These are phyloP conservation scores for Cystofilobasidium ferigula DNA, from an alignment of 768 basidiomycete species.

Conservation along the genomic window DNA sequence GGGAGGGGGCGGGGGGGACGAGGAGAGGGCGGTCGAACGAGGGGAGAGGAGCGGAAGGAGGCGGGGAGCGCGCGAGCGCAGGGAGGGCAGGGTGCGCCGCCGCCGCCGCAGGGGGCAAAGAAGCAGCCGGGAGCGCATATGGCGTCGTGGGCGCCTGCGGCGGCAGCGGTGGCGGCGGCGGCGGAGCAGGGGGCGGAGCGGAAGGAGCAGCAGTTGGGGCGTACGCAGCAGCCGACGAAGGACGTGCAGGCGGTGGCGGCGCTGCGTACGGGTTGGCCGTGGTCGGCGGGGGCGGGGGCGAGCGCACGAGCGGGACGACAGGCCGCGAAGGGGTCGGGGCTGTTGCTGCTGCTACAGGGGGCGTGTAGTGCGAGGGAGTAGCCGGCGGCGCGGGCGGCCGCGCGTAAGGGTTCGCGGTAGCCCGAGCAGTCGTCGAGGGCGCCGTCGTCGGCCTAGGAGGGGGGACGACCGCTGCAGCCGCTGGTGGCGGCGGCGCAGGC, in stretches of 20 bases:
- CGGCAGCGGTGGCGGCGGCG: not conserved
- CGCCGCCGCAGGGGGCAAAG: not conserved
- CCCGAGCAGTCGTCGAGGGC: not conserved
- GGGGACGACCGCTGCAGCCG: not conserved
- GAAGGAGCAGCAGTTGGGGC: too few species aligned
- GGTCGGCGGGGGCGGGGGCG: too few species aligned
- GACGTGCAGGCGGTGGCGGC: not conserved
- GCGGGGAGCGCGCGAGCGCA: not conserved
- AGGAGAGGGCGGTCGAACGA: not conserved
- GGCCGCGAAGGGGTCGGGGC: slow-evolving; percentile 1
- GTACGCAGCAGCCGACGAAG: not conserved
- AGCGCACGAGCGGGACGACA: too few species aligned
- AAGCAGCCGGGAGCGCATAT: not conserved
- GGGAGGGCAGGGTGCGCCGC: slow-evolving; percentile 1
- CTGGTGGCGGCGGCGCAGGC: slow-evolving; percentile 12
- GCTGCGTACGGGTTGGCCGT: too few species aligned
- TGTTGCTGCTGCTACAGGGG: too few species aligned
- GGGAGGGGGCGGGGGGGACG: not conserved
- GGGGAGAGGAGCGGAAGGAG: not conserved
- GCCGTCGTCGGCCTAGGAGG: slow-evolving; percentile 3
- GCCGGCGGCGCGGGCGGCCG: not conserved
- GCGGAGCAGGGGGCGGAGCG: not conserved
- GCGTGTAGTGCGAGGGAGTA: not conserved
- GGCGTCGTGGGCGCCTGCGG: not conserved
- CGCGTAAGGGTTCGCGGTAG: not conserved